These are phyloP conservation scores for Oryza nivara DNA, from an alignment of 176 grass and related monocot species.

Conservation along the genomic window DNA sequence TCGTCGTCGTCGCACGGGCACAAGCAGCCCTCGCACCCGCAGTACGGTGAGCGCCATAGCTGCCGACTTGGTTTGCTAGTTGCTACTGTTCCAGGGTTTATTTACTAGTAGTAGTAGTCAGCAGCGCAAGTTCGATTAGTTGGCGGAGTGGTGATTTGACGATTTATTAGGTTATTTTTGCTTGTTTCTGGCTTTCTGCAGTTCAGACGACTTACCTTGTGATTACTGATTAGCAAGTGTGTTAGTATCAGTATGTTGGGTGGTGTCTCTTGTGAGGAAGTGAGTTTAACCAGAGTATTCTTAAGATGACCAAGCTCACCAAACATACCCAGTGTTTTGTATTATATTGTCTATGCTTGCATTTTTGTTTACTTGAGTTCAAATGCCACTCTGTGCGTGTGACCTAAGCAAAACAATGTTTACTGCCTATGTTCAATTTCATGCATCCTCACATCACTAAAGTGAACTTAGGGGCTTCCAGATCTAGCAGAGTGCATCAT, in stretches of 20 bases:
- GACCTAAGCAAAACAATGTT: not conserved
- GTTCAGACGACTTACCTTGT: not conserved
- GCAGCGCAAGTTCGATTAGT: not conserved
- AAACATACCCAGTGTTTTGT: not conserved
- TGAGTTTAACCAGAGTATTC: not conserved
- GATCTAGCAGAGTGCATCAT: conserved; percentile 12
- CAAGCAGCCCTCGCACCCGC: conserved; percentile 41
- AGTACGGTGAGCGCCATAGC: conserved; percentile 39
- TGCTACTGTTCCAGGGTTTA: not conserved
- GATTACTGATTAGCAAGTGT: not conserved
- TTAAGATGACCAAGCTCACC: not conserved
- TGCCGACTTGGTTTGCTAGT: not conserved
- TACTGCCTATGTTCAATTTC: not conserved
- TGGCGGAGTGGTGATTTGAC: not conserved
- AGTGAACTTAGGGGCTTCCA: not conserved
- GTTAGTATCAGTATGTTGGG: not conserved
- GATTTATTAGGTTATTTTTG: not conserved
- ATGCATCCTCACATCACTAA: not conserved
- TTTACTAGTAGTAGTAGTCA: not conserved
- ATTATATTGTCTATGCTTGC: not conserved
- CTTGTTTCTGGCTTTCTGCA: not conserved
- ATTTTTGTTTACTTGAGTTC: not conserved
- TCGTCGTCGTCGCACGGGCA: conserved; percentile 19
- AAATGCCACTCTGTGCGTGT: not conserved
- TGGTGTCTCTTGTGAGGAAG: not conserved